These are phyloP conservation scores for Panicum hallii DNA, from an alignment of 202 grass and related monocot genomes.

Conservation along the genomic window DNA sequence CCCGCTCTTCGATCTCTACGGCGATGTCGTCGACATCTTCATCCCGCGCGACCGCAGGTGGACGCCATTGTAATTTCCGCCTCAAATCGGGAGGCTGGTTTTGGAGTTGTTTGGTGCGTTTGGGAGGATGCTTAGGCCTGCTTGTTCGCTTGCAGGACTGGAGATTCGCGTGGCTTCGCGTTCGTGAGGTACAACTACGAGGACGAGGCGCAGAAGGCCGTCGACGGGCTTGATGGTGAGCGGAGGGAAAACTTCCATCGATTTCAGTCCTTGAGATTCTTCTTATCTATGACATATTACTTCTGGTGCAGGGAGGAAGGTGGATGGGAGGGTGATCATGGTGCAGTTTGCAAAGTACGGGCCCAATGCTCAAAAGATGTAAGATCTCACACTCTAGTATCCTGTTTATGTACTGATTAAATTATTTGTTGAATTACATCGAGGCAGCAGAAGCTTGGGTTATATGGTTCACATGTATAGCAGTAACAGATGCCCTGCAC, in stretches of 20 bases:
- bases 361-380: constrained; percentile 88
- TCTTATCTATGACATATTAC: too few species aligned
- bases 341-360: constrained; percentile 93
- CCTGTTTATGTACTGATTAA: background rate
- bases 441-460: background rate
- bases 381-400: constrained; percentile 39
- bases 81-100: background rate
- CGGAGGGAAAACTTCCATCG: background rate
- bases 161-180: constrained; percentile 78
- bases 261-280: background rate
- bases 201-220: constrained; percentile 79
- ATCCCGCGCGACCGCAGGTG: constrained; percentile 86
- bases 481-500: background rate
- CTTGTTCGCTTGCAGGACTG: constrained; percentile 55
- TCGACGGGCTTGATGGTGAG: constrained; percentile 76
- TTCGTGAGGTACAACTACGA: constrained; percentile 88
- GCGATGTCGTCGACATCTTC: constrained; percentile 74
- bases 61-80: background rate
- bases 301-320: constrained; percentile 56
- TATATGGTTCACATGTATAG: background rate
- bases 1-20: constrained; percentile 79
- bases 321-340: constrained; percentile 77
- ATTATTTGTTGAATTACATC: constrained; percentile 3
- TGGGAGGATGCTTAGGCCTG: background rate
- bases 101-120: background rate